phyloP scores from a whole-genome alignment of 805 yeast species.

The Myxozyma melibiosi region DNA sequence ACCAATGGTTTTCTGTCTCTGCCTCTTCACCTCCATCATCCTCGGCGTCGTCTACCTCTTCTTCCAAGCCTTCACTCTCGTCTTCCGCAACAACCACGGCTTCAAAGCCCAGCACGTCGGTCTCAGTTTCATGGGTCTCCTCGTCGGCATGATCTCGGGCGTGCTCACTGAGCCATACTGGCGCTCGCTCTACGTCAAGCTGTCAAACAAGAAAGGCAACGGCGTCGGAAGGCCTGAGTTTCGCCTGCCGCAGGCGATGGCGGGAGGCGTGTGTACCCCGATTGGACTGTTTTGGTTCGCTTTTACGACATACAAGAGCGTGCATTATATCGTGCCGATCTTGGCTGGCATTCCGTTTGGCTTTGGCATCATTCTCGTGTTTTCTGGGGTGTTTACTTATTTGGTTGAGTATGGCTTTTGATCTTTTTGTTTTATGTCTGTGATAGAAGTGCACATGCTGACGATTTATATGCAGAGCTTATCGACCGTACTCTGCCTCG shows the following conservation, averaged over 20 bases:
- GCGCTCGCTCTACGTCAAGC: slow-evolving; percentile 70
- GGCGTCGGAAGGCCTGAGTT: slow-evolving; percentile 50
- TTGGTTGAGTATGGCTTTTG: slow-evolving; percentile 44
- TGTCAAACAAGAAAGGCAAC: slow-evolving; percentile 49
- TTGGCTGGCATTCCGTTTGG: slow-evolving; percentile 56
- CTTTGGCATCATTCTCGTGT: slow-evolving; percentile 44
- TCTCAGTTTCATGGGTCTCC: slow-evolving; percentile 61
- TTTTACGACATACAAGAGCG: slow-evolving; percentile 51
- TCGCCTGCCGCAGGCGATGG: slow-evolving; percentile 55
- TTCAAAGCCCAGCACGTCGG: slow-evolving; percentile 62
- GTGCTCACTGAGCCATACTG: slow-evolving; percentile 51
- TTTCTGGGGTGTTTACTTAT: slow-evolving; percentile 47
- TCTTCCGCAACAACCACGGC: slow-evolving; percentile 52
- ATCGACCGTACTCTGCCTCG: slow-evolving; percentile 61
- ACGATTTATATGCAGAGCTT: slow-evolving; percentile 41
- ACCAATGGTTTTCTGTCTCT: slow-evolving; percentile 57
- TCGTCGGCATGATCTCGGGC: slow-evolving; percentile 53
- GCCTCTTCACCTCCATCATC: slow-evolving; percentile 59
- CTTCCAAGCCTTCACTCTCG: slow-evolving; percentile 61
- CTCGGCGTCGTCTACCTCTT: slow-evolving; percentile 62
- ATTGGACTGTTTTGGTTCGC: slow-evolving; percentile 56
- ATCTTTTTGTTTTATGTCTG: slow-evolving; percentile 47
- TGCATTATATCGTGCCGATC: slow-evolving; percentile 58
- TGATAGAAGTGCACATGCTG: slow-evolving; percentile 51
- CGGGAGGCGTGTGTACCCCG: slow-evolving; percentile 52